Evolutionary conservation across 352 stramenopile genomes (phyloP).

Genomic region (Globisporangium spinosum): DNA sequence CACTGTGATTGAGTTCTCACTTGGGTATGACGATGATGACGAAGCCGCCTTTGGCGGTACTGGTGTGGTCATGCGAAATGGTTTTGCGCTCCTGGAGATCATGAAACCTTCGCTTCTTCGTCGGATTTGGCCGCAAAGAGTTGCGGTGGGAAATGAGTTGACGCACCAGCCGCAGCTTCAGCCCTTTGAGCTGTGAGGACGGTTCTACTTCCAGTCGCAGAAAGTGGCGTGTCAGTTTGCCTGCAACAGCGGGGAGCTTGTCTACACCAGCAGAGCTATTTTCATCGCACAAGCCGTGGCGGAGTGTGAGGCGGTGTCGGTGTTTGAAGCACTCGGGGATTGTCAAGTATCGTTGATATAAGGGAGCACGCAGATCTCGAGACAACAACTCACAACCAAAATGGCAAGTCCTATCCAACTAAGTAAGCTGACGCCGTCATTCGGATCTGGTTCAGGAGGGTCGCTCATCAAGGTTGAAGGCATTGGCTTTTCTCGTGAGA

Average conservation of each 20-base stretch:
- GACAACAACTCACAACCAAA: conserved; percentile 18
- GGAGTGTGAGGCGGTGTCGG: conserved; percentile 22
- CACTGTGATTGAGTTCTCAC: conserved; percentile 24
- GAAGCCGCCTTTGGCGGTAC: neutral
- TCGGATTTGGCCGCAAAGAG: neutral
- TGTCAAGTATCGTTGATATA: conserved; percentile 29
- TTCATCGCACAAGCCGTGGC: conserved; percentile 21
- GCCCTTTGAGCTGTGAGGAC: conserved; percentile 28
- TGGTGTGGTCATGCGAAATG: neutral
- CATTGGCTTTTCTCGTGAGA: conserved; percentile 22
- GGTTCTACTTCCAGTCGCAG: conserved; percentile 26
- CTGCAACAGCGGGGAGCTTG: conserved; percentile 12
- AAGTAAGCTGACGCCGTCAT: conserved; percentile 22
- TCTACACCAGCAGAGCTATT: conserved; percentile 10
- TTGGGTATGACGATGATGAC: conserved; percentile 12
- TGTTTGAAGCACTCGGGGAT: neutral
- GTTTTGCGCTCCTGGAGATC: conserved; percentile 12
- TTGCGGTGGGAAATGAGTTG: neutral
- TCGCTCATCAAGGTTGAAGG: conserved; percentile 34
- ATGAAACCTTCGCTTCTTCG: conserved; percentile 12
- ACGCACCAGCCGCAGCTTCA: neutral
- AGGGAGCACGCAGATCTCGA: conserved; percentile 26
- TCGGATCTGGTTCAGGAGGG: conserved; percentile 21
- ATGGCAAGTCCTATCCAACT: conserved; percentile 17
- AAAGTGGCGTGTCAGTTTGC: conserved; percentile 23